A percentile compares a stretch with the other conserved stretches of the same genome.
These are phyloP conservation scores for Theobroma grandiflorum DNA, from an alignment of 441 rosid genomes.

Conservation along the genomic window DNA sequence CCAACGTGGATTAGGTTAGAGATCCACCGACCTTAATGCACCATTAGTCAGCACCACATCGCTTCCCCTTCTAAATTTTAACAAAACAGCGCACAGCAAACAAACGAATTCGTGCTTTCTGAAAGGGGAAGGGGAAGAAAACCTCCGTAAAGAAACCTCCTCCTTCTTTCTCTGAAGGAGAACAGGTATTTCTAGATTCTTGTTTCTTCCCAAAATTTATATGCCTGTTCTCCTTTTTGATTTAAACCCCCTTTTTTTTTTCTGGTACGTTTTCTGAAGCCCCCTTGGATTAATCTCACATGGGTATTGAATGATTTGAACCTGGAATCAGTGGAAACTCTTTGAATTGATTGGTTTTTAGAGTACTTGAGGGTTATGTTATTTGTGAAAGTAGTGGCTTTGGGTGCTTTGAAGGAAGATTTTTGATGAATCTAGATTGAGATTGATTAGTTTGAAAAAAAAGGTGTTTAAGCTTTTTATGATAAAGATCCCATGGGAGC, in stretches of 20 bases:
- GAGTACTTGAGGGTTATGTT: slow-evolving; percentile 5
- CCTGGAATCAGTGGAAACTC: background rate
- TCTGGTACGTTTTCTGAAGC: slow-evolving; percentile 30
- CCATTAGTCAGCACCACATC: background rate
- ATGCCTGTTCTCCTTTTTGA: slow-evolving; percentile 29
- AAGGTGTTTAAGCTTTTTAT: slow-evolving; percentile 21
- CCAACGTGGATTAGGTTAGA: background rate
- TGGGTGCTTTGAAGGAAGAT: slow-evolving; percentile 2
- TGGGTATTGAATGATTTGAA: slow-evolving; percentile 1
- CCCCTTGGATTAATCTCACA: slow-evolving; percentile 5
- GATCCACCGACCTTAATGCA: slow-evolving; percentile 9
- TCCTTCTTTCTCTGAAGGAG: slow-evolving; percentile 16
- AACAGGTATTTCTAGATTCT: slow-evolving; percentile 17
- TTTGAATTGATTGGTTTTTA: background rate
- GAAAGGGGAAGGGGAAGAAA: background rate
- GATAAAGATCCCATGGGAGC: slow-evolving; percentile 37
- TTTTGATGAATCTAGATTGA: slow-evolving; percentile 10
- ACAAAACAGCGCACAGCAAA: background rate
- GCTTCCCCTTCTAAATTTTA: background rate
- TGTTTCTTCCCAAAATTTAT: background rate
- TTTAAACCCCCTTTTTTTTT: background rate
- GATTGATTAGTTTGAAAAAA: background rate
- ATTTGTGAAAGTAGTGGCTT: slow-evolving; percentile 12
- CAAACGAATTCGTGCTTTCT: background rate
- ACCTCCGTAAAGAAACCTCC: background rate